Evolutionary conservation across 2,329 filamentous ascomycete species (phyloP), one percentile per base, ranked within the genome.

Genomic region (Epichloe gansuensis): DNA sequence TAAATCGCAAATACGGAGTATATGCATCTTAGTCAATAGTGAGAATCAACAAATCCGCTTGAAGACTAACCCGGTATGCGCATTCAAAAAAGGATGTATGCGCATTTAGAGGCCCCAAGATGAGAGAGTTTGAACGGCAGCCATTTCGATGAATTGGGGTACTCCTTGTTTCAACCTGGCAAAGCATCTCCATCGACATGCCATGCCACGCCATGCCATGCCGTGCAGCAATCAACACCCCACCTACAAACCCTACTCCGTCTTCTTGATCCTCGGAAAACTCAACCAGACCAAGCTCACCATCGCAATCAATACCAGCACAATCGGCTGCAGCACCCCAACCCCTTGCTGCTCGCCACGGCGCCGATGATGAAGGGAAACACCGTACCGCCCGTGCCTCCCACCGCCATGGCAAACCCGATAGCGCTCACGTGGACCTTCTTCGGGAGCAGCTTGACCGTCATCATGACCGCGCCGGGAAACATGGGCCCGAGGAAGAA

Each of bases 401-500:
- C 86, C 62, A 89, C 78, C 0, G 86, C 85, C 48, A 85, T 82
- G 0, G 82, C 83, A 56, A 90, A 90, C 0, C 86, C 86, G 53
- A 90, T 86, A 0, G 81, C 79, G 6, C 77, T 80, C 8, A 89
- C 85, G 58, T 90, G 86, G 3, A 89, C 70, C 53, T 84, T 75
- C 45, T 76, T 75, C 0, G 86, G 86, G 0, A 91, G 72, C 3
- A 90, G 70, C 57, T 86, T 88, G 0, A 84, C 85, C 4, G 81
- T 79, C 1, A 82, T 76, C n/a, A 87, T 81, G 8, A 90, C 75
- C 0, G 79, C 83, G 1, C 83, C 83, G 0, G 86, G 85, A 62
- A 89, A 89, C 54, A 89, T 67, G 0, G 86, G 86, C 0, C 86
- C 86, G 0, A 90, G 70, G 60, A 89, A 87, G 70, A 89, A 86